Conservation (phyloP, 2,329 filamentous ascomycete species). For the Penicillium palitans region DNA sequence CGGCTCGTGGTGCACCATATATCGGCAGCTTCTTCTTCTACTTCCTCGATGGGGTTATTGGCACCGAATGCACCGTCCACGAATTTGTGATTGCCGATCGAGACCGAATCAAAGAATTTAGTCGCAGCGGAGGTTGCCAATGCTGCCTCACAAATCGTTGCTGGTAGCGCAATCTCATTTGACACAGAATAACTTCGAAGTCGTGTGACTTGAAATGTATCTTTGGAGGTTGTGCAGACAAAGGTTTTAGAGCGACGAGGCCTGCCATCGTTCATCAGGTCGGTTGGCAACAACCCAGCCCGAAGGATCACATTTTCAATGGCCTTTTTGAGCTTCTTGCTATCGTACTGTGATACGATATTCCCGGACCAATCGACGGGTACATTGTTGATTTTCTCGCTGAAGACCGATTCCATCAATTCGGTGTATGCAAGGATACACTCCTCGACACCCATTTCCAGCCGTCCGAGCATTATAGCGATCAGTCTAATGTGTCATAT, state of each 20-base stretch:
- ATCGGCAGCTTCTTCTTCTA: slow-evolving; percentile 32
- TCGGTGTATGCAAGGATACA: slow-evolving; percentile 34
- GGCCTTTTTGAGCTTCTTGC: slow-evolving; percentile 4
- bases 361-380: slow-evolving; percentile 15
- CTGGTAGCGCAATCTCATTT: slow-evolving; percentile 2
- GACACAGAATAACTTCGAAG: slow-evolving; percentile 14
- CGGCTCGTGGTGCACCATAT: slow-evolving; percentile 16
- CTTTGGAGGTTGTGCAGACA: slow-evolving; percentile 20
- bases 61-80: slow-evolving; percentile 36
- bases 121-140: slow-evolving; percentile 55
- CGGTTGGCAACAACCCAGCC: slow-evolving; percentile 4
- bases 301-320: slow-evolving; percentile 17
- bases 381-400: slow-evolving; percentile 15
- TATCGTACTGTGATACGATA: slow-evolving; percentile 16
- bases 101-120: slow-evolving; percentile 20
- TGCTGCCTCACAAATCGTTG: slow-evolving; percentile 53
- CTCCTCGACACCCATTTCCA: slow-evolving; percentile 38
- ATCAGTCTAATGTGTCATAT: slow-evolving; percentile 30
- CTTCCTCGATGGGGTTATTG: slow-evolving; percentile 39
- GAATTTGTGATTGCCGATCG: slow-evolving; percentile 24
- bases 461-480: slow-evolving; percentile 41
- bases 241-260: slow-evolving; percentile 6
- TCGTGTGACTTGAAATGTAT: slow-evolving; percentile 11
- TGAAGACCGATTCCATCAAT: slow-evolving; percentile 30
- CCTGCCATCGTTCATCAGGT: slow-evolving; percentile 12